Conservation (phyloP, 352 stramenopile genomes). For the Phytopythium mirpurense region DNA sequence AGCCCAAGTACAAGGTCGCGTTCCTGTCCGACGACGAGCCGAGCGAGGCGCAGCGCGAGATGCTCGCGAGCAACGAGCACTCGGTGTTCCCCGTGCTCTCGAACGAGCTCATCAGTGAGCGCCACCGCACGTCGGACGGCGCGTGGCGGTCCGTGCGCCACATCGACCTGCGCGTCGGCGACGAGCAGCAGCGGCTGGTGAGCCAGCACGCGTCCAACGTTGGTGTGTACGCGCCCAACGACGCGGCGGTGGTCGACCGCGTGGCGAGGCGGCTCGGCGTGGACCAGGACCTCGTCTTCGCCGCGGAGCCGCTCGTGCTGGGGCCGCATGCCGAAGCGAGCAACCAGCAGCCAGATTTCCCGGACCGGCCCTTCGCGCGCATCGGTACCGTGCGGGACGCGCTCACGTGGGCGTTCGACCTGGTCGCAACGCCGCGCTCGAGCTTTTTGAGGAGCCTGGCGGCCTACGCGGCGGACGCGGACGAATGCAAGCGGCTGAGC, state of each 20-base stretch:
- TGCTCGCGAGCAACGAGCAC: conserved; percentile 32
- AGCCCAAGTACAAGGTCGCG: conserved; percentile 40
- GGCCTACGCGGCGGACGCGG: conserved; percentile 51
- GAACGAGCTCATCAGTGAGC: conserved; percentile 58
- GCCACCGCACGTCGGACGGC: conserved; percentile 48
- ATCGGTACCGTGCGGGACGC: conserved; percentile 61
- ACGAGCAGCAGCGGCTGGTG: conserved; percentile 42
- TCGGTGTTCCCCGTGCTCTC: conserved; percentile 38
- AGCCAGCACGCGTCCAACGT: conserved; percentile 68
- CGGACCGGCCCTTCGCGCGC: conserved; percentile 39
- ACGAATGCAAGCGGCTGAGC: conserved; percentile 40
- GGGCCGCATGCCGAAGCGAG: conserved; percentile 3
- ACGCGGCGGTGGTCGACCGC: conserved; percentile 35
- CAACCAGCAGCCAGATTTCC: conserved; percentile 8
- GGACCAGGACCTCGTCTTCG: conserved; percentile 47
- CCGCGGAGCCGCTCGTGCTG: conserved; percentile 17
- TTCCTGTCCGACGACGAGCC: conserved; percentile 23
- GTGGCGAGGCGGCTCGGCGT: conserved; percentile 47
- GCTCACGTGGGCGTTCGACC: conserved; percentile 73
- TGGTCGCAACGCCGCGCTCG: conserved; percentile 51
- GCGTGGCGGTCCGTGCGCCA: conserved; percentile 62
- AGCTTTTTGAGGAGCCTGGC: conserved; percentile 58
- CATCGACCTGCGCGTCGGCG: conserved; percentile 49
- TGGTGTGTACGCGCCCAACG: conserved; percentile 73
- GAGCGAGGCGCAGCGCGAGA: conserved; percentile 15